Base-by-base conservation (phyloP, 1,139 yeast genomes). In the Candida albicans region DNA sequence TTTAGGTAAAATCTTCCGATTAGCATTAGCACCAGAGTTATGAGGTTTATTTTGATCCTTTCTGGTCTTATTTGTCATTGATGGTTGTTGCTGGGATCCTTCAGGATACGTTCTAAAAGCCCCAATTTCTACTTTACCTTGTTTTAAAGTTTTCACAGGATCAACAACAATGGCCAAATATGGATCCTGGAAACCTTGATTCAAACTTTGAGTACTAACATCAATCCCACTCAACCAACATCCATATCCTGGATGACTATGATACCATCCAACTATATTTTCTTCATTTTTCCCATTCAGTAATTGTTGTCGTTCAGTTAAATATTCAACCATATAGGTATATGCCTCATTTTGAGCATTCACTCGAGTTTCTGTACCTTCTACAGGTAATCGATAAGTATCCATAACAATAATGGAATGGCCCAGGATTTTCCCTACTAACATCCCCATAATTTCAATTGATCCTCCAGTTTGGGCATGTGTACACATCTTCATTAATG, bases 171-270 rank as follows among this genome's bases (percentile, higher is more conserved):
- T 73, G 0, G 96, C 97, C 51, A 90, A 68, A 59, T 88, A 90
- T 1, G 97, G 97, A 57, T 90, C 97, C 61, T 90, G 96, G 59
- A 82, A 89, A 48, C 77, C 80, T 62, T 90, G 97, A 58, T 91
- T 90, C 62, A 91, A 67, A 46, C 79, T 72, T 60, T 93, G 96
- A 0, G 97, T 90, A 44, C 87, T 82, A 27, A 90, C 95, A 64
- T 90, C 97, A 40, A 90, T 89, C 13, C 93, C 95, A 49, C 93
- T 83, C 35, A 90, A 66, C 96, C 96, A 87, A 61, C 96, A 87
- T 34, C 97, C 98, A 62, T 90, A 93, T 0, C 97, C 97, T 0
- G 98, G 98, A 63, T 93, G 99, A 2, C 97, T 90, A 64, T 93
- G 96, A 64, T 91, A 87, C 96, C 95, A 87, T 7, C 97, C 97